These are phyloP conservation scores for Aschersonia sp. DNA, from an alignment of 2,329 filamentous ascomycete species.

Conservation along the genomic window DNA sequence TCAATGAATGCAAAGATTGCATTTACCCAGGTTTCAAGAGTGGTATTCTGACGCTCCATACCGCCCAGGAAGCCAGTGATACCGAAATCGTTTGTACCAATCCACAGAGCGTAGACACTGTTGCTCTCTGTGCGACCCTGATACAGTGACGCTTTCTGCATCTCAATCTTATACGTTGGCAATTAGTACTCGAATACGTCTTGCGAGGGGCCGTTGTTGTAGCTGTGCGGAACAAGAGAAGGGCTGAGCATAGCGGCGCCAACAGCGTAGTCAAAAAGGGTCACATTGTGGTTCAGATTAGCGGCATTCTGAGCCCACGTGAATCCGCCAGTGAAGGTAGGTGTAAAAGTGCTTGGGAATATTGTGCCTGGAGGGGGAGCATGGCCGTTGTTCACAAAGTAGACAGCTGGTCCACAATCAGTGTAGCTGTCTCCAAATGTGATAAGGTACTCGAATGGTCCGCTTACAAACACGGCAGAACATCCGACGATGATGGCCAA, in stretches of 20 bases:
- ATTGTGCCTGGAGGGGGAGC: not conserved
- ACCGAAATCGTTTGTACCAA: not conserved
- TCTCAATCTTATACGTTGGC: not conserved
- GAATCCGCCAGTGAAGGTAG: not conserved
- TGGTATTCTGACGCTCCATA: not conserved
- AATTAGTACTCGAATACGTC: not conserved
- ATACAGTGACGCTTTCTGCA: not conserved
- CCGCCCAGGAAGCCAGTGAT: not conserved
- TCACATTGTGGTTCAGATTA: not conserved
- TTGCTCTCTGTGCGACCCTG: not conserved
- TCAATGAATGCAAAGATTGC: not conserved
- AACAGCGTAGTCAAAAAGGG: not conserved
- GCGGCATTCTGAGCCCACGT: not conserved
- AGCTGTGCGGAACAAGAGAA: not conserved
- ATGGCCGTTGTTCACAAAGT: not conserved
- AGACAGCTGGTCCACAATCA: not conserved
- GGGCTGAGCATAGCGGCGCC: not conserved
- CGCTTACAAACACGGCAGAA: not conserved
- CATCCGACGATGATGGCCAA: too few relatives aligned
- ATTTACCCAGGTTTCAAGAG: too few relatives aligned
- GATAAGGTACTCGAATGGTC: not conserved
- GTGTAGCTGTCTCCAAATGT: not conserved
- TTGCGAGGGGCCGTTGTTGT: not conserved
- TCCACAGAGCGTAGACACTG: not conserved
- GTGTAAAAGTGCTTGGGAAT: not conserved